Conservation (phyloP, 805 yeast genomes). For the Candida quercuum region DNA sequence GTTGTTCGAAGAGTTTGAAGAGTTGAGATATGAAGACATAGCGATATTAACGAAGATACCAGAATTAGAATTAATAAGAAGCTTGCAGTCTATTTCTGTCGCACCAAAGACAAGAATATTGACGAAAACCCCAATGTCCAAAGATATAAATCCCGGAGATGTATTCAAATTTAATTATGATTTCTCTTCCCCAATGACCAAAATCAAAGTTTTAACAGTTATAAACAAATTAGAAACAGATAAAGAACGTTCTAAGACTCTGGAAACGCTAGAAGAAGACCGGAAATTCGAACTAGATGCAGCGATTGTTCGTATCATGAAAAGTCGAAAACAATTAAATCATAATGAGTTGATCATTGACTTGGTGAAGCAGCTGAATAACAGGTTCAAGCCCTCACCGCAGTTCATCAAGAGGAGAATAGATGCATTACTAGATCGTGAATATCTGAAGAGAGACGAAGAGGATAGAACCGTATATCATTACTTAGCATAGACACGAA, state of each 20-base stretch:
- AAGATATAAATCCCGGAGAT: constrained; percentile 60
- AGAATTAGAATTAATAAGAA: constrained; percentile 63
- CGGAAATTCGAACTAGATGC: constrained; percentile 73
- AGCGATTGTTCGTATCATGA: constrained; percentile 85
- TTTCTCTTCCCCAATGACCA: constrained; percentile 62
- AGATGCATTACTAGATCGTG: constrained; percentile 73
- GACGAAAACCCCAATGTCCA: constrained; percentile 68
- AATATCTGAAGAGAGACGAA: constrained; percentile 69
- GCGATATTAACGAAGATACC: constrained; percentile 66
- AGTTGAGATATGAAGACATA: constrained; percentile 58
- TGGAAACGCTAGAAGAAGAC: constrained; percentile 54
- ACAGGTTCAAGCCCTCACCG: constrained; percentile 67
- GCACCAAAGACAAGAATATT: constrained; percentile 79
- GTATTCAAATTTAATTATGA: constrained; percentile 59
- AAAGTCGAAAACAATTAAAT: constrained; percentile 53
- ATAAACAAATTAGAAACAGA: constrained; percentile 44
- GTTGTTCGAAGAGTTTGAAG: constrained; percentile 56
- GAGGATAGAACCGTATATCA: constrained; percentile 55
- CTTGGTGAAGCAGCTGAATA: constrained; percentile 53
- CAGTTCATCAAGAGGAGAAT: constrained; percentile 64
- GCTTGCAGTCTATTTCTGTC: constrained; percentile 76
- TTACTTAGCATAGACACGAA: constrained; percentile 62
- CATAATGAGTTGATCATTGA: constrained; percentile 69
- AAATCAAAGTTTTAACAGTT: constrained; percentile 70
- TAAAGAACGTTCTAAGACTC: constrained; percentile 33